Base-by-base conservation (phyloP, 140 eudicot species). In the Stevia rebaudiana region DNA sequence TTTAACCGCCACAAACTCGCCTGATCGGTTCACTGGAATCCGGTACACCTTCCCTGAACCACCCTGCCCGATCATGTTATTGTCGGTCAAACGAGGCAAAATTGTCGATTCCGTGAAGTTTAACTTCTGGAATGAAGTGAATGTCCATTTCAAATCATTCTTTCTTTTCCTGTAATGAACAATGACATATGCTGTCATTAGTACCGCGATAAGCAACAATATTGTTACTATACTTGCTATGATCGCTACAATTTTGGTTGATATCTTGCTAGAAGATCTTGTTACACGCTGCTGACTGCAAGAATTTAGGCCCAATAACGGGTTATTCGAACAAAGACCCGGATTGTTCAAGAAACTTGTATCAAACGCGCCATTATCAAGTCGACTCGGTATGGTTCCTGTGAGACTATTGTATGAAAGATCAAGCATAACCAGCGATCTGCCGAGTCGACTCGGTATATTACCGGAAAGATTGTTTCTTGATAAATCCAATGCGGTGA, bases 41-140 rank as follows among this genome's bases (percentile, higher is more conserved):
- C 81, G 83, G 65, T 84, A 86, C 25, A 90, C 95, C 71, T 74
- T 78, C 19, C 97, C 97, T 0, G 94, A 86, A 44, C 97, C 97
- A 15, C 97, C 97, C 1, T 77, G 76, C 8, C 97, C 97, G 7
- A 90, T 84, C 57, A 79, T 57, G 58, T 86, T 80, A 21, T 59
- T 65, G 3, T 90, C 97, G 0, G 72, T 86, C 75, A 90, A 68
- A 15, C 79, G 61, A 21, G 87, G 73, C 63, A 90, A 59, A 35
- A 90, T 86, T 12, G 76, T 63, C 16, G 84, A 63, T 69, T 86
- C 90, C 1, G 84, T 83, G 77, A 89, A 89, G 28, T 51, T 71
- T 51, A 89, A 63, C 47, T 74, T 74, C 66, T 83, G 95, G 70
- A 89, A 89, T 24, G 97, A 74, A 65, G 86, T 89, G 67, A 89